phyloP scores from a whole-genome alignment of 2,329 filamentous ascomycete species.

The Xylaria sp. region DNA sequence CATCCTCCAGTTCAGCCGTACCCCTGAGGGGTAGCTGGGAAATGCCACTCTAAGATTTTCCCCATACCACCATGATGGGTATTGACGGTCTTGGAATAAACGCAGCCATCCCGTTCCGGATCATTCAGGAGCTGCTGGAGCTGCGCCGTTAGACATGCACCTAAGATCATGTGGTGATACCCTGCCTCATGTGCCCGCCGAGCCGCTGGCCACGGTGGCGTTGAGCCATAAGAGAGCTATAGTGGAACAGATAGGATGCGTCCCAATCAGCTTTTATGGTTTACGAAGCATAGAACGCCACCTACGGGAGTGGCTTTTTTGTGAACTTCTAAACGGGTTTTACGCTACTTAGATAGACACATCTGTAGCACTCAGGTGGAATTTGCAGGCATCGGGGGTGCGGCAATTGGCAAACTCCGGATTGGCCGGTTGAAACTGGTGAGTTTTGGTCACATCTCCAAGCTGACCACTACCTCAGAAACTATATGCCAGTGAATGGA shows the following conservation, averaged over 20 bases:
- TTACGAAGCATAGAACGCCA: constrained; percentile 12
- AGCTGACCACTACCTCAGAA: constrained; percentile 1
- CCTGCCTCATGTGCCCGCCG: constrained; percentile 13
- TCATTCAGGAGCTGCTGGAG: constrained; percentile 11
- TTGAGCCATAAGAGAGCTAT: background rate
- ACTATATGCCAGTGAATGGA: background rate
- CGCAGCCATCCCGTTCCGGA: constrained; percentile 11
- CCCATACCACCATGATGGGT: constrained; percentile 1
- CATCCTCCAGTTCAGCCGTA: constrained; percentile 17
- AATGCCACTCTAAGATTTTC: background rate
- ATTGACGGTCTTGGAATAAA: constrained; percentile 7
- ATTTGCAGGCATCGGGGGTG: constrained; percentile 2
- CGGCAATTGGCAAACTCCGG: background rate
- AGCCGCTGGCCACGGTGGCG: constrained; percentile 7
- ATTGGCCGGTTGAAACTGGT: background rate
- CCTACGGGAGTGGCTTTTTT: constrained; percentile 12
- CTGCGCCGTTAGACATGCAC: constrained; percentile 14
- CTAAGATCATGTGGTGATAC: constrained; percentile 19
- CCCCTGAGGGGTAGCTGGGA: constrained; percentile 8
- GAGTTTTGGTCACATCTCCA: background rate
- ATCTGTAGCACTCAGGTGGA: background rate
- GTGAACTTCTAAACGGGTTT: background rate
- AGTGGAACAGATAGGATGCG: background rate
- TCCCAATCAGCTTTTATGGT: constrained; percentile 16
- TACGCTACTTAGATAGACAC: background rate